These are phyloP conservation scores for Endogone sp. DNA, from an alignment of 192 early-diverging fungal species.

Conservation along the genomic window DNA sequence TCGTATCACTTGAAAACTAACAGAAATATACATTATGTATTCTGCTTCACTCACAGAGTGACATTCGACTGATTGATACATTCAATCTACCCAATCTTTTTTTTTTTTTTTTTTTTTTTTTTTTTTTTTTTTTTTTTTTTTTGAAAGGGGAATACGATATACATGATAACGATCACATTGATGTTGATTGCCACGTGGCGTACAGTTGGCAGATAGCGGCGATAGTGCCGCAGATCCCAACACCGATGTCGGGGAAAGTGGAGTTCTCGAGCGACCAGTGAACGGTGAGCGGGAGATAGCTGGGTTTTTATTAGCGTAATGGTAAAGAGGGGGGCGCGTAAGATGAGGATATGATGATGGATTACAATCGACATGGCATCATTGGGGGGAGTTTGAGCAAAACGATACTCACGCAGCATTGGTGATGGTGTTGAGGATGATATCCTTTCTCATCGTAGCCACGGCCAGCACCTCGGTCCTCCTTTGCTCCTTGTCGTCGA, in stretches of 20 bases:
- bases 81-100: too few species aligned
- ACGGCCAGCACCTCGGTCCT: slow-evolving; percentile 63
- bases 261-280: slow-evolving; percentile 91
- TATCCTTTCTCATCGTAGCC: slow-evolving; percentile 50
- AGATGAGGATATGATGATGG: slow-evolving; percentile 14
- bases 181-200: slow-evolving; percentile 58
- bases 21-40: background rate
- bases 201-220: slow-evolving; percentile 83
- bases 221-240: slow-evolving; percentile 91
- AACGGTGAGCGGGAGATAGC: slow-evolving; percentile 32
- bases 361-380: slow-evolving; percentile 2
- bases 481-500: slow-evolving; percentile 42
- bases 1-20: background rate
- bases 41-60: too few species aligned
- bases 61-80: too few species aligned
- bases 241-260: slow-evolving; percentile 87
- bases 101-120: too few species aligned
- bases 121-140: too few species aligned
- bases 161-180: background rate
- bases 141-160: too few species aligned
- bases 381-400: too few species aligned
- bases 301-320: slow-evolving; percentile 1
- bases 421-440: slow-evolving; percentile 72
- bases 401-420: slow-evolving; percentile 82
- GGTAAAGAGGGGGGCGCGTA: background rate